Base-by-base conservation (phyloP, 164 flowering plant species). In the Aristolochia californica region DNA sequence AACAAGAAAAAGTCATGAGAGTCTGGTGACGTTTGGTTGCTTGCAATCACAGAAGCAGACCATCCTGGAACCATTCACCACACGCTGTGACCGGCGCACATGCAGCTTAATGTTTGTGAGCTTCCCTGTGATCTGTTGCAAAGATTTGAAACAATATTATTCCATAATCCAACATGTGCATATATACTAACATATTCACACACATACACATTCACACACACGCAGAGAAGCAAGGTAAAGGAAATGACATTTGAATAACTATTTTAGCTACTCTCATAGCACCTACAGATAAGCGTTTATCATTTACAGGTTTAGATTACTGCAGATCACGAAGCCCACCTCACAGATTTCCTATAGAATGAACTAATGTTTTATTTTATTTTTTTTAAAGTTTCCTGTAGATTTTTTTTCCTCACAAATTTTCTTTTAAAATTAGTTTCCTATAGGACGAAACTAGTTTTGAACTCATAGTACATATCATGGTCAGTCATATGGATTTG, bases 71-170 rank as follows among this genome's bases (percentile, higher is more conserved):
- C 71, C 95, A 62, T 79, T 73, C 61, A 88, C 98, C 49, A 84
- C 79, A 0, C 98, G 85, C 65, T 83, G 95, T 16, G 88, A 80
- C 53, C 96, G 78, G 43, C 91, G 71, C 4, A 76, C 70, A 57
- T 85, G 97, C 57, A 91, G 82, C 80, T 84, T 91, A 75, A 91
- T 84, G 71, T 85, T 91, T 62, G 82, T 71, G 68, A 85, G 27
- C 70, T 91, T 91, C 18, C 97, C 94, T 1, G 86, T 86, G 60
- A 91, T 83, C 95, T 90, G 81, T 65, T 55, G 54, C 50, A 20
- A 47, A 47, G 50, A 47, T 17, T 47, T 17, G 22, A n/a, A 45
- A 47, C 22, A 0, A 4, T 20, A 20, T 47, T 1, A 17, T 17
- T 47, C 4, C 50, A 47, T 4, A 47, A 17, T 5, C 22, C 50